phyloP scores from a whole-genome alignment of 805 yeast genomes.

The Grigorovia humatica region DNA sequence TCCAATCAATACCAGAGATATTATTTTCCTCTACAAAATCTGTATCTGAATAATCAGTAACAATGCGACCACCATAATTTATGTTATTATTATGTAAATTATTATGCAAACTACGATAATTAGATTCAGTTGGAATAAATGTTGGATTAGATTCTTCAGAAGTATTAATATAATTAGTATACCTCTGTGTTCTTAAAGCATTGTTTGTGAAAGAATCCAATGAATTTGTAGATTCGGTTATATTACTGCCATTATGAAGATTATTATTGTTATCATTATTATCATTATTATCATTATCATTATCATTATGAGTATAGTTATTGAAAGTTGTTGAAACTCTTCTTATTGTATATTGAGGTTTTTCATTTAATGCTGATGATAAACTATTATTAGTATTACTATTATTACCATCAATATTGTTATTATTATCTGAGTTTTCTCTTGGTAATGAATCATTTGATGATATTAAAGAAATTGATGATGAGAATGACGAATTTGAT shows the following conservation, averaged over 20 bases:
- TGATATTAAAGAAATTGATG: not conserved
- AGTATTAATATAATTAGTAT: not conserved
- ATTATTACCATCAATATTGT: not conserved
- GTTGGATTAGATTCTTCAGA: not conserved
- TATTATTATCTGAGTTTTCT: not conserved
- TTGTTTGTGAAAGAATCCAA: not conserved
- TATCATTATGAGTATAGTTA: constrained; percentile 10
- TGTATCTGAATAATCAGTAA: constrained; percentile 6
- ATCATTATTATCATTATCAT: constrained; percentile 2
- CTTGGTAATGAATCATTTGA: not conserved
- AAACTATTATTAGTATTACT: not conserved
- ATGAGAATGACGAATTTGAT: not conserved
- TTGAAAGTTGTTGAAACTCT: constrained; percentile 22
- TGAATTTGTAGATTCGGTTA: not conserved
- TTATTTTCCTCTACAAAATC: constrained; percentile 33
- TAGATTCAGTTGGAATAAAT: not conserved
- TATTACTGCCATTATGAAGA: not conserved
- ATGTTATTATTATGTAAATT: not conserved
- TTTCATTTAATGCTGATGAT: constrained; percentile 2
- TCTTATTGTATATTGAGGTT: constrained; percentile 16
- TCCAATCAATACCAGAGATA: constrained; percentile 54
- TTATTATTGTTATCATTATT: not conserved
- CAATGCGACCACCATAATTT: not conserved
- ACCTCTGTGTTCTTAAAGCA: not conserved
- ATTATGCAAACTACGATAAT: not conserved